Conservation (phyloP, 306 rosid species). For the Morella rubra region DNA sequence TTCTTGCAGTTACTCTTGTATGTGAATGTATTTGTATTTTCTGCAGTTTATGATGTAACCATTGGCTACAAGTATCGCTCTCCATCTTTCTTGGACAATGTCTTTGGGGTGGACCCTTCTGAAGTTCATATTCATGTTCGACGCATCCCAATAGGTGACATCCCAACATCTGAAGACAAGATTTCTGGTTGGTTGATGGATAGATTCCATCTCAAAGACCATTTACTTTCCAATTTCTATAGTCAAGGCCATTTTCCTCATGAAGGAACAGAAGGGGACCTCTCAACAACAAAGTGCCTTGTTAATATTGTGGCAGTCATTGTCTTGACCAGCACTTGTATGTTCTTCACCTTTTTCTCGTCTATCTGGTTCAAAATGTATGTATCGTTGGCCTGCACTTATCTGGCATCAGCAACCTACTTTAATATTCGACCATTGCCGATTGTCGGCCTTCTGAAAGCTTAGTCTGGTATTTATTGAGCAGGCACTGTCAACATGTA, state of each 20-base stretch:
- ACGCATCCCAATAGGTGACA: slow-evolving; percentile 40
- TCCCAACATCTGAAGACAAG: slow-evolving; percentile 60
- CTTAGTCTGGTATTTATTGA: slow-evolving; percentile 17
- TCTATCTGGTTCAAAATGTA: slow-evolving; percentile 63
- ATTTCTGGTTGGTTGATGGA: slow-evolving; percentile 52
- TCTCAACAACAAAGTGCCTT: slow-evolving; percentile 49
- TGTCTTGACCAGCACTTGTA: slow-evolving; percentile 39
- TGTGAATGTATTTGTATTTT: slow-evolving; percentile 19
- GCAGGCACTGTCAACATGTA: slow-evolving; percentile 5
- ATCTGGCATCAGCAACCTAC: slow-evolving; percentile 56
- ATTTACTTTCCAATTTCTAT: slow-evolving; percentile 59
- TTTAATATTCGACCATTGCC: slow-evolving; percentile 62
- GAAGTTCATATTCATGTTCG: slow-evolving; percentile 71
- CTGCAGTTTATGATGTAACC: slow-evolving; percentile 74
- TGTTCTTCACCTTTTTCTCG: slow-evolving; percentile 40
- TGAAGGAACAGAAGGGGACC: slow-evolving; percentile 52
- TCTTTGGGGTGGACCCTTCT: slow-evolving; percentile 65
- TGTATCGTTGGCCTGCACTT: slow-evolving; percentile 54
- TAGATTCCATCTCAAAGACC: slow-evolving; percentile 56
- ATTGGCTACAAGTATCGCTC: slow-evolving; percentile 64
- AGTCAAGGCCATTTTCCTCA: slow-evolving; percentile 58
- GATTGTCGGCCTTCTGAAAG: slow-evolving; percentile 35
- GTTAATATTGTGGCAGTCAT: slow-evolving; percentile 42
- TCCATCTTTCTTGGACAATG: slow-evolving; percentile 80
- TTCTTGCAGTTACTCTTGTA: not conserved